A percentile compares a stretch with the other conserved stretches of the same genome.
Evolutionary conservation across 225 moss, liverwort and hornwort genomes (phyloP).

Genomic region (Polytrichum commune): DNA sequence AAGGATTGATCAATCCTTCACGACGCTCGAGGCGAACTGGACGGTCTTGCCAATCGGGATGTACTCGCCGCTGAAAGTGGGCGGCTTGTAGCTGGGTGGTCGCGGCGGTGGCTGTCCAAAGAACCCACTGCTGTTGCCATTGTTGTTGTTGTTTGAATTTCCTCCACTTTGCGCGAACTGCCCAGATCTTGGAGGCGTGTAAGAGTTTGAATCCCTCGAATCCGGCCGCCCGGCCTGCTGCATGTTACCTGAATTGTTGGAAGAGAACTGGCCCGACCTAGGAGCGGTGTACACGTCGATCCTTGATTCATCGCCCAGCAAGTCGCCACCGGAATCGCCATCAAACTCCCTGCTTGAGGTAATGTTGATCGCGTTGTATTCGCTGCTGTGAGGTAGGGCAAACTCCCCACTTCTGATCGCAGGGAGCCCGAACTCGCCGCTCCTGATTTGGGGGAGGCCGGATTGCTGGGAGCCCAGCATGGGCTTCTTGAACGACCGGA

Average conservation of each 20-base stretch:
- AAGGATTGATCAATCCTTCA: neutral
- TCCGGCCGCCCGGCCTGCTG: neutral
- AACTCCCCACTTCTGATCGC: neutral
- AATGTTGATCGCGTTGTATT: neutral
- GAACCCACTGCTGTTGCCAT: slow-evolving; percentile 8
- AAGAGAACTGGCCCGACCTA: neutral
- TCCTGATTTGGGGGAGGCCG: slow-evolving; percentile 21
- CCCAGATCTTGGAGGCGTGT: slow-evolving; percentile 8
- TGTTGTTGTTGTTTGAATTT: neutral
- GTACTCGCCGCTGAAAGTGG: slow-evolving; percentile 5
- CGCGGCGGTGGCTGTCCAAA: slow-evolving; percentile 15
- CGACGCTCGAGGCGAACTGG: slow-evolving; percentile 9
- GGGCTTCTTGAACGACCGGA: slow-evolving; percentile 53
- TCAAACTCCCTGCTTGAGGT: slow-evolving; percentile 8
- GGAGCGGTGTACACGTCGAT: neutral
- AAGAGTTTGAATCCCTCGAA: neutral
- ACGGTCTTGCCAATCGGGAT: slow-evolving; percentile 13
- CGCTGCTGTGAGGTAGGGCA: slow-evolving; percentile 5
- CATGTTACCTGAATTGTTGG: neutral
- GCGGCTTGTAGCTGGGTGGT: slow-evolving; percentile 4
- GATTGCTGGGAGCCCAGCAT: slow-evolving; percentile 49
- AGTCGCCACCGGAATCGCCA: neutral
- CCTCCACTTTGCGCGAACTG: slow-evolving; percentile 1
- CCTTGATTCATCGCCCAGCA: neutral
- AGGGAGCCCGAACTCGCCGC: slow-evolving; percentile 25